Conservation (phyloP, 345 rosid species). For the Eucalyptus cloeziana region DNA sequence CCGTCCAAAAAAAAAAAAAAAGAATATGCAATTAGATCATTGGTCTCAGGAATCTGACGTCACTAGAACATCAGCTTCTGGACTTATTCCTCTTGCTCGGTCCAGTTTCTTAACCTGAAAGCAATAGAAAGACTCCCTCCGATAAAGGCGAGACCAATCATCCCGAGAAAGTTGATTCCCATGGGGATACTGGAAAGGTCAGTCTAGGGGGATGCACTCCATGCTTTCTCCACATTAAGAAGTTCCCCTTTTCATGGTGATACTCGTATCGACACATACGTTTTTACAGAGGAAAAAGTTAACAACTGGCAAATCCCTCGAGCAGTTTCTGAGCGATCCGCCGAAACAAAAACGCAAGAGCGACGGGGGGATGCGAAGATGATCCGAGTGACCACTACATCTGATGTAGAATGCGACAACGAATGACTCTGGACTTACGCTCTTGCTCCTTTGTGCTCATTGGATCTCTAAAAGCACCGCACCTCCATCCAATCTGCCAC, state of each 20-base stretch:
- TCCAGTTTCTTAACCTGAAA: constrained; percentile 12
- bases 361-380: not conserved
- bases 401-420: not conserved
- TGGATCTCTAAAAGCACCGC: not conserved
- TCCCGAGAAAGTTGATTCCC: not conserved
- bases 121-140: not conserved
- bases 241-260: not conserved
- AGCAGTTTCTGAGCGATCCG: not conserved
- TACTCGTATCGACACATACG: not conserved
- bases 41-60: not conserved
- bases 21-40: not conserved
- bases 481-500: not conserved
- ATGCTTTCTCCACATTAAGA: not conserved
- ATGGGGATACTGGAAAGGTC: not conserved
- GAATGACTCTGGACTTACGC: not conserved
- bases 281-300: not conserved
- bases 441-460: not conserved
- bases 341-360: not conserved
- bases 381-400: not conserved
- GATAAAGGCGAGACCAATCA: not conserved
- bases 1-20: too few species aligned
- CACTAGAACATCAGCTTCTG: not conserved
- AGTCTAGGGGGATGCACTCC: not conserved
- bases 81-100: not conserved
- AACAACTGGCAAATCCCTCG: not conserved